Percentiles rank a stretch among this genome's conserved stretches.
These are phyloP conservation scores for Globisporangium parvum DNA, from an alignment of 352 stramenopile species.

Conservation along the genomic window DNA sequence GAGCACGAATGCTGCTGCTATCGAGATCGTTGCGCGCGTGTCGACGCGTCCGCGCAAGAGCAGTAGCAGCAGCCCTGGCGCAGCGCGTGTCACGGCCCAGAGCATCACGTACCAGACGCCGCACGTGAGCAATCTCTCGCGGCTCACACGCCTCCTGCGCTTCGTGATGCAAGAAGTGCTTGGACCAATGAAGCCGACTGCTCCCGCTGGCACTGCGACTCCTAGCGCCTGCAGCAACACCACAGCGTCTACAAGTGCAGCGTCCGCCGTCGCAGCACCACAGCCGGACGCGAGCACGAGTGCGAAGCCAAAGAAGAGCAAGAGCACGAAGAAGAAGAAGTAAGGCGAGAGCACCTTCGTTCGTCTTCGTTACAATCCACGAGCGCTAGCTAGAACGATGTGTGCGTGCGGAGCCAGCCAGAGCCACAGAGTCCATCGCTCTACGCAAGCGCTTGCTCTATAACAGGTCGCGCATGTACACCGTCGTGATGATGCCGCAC, in stretches of 20 bases:
- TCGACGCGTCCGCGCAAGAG: conserved; percentile 10
- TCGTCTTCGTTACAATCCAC: neutral
- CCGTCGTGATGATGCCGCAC: conserved; percentile 84
- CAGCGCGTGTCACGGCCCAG: conserved; percentile 10
- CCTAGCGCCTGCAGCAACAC: neutral
- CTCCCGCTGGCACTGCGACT: neutral
- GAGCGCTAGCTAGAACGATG: too few species aligned
- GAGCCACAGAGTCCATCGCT: too few species aligned
- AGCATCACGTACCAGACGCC: conserved; percentile 16
- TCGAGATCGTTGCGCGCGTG: conserved; percentile 46
- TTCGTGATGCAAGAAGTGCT: conserved; percentile 70
- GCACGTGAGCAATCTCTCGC: conserved; percentile 20
- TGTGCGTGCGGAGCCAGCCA: neutral
- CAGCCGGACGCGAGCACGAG: conserved; percentile 5
- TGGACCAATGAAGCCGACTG: conserved; percentile 36
- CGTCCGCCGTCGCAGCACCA: too few species aligned
- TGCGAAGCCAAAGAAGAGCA: conserved; percentile 44
- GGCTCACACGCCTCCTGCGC: conserved; percentile 44
- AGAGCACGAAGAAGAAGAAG: conserved; percentile 38
- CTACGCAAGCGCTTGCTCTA: conserved; percentile 10
- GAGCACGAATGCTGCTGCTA: conserved; percentile 7
- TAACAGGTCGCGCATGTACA: conserved; percentile 85
- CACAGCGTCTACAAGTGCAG: too few species aligned
- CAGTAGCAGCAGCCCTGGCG: too few species aligned
- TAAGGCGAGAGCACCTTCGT: neutral